Conservation (phyloP, 345 rosid genomes). For the Kandelia obovata region DNA sequence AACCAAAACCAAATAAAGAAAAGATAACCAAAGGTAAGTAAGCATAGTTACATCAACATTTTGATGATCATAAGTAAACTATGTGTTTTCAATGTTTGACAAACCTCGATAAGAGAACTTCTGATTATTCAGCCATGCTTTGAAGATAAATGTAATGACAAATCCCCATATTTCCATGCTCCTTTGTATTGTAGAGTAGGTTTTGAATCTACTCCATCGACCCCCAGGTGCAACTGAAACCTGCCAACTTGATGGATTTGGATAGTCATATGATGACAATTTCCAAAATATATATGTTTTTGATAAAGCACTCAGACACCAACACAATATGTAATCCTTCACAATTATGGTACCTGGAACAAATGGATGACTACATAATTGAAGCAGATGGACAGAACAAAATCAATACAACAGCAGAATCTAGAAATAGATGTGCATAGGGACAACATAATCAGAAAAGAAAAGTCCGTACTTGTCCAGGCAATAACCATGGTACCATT, state of each 20-base stretch:
- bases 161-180: slow-evolving; percentile 97
- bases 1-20: too few species aligned
- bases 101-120: slow-evolving; percentile 86
- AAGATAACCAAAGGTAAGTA: too few species aligned
- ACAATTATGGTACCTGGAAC: not conserved
- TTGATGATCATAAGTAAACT: not conserved
- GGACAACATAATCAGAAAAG: not conserved
- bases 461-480: not conserved
- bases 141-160: slow-evolving; percentile 67
- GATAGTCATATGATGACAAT: not conserved
- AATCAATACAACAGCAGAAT: too few species aligned
- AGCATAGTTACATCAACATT: not conserved
- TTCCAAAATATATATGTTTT: not conserved
- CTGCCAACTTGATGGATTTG: slow-evolving; percentile 35
- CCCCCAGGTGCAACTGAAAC: slow-evolving; percentile 97
- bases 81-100: slow-evolving; percentile 1
- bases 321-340: not conserved
- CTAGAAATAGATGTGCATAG: not conserved
- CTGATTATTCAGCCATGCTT: slow-evolving; percentile 75
- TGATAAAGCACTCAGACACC: not conserved
- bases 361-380: not conserved
- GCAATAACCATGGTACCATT: not conserved
- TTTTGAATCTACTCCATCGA: slow-evolving; percentile 93
- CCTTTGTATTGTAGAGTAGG: slow-evolving; percentile 89
- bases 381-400: not conserved